Percentiles rank a stretch among this genome's conserved stretches.
Evolutionary conservation across 2,329 filamentous ascomycete species (phyloP).

Genomic region (Phoma sp.): DNA sequence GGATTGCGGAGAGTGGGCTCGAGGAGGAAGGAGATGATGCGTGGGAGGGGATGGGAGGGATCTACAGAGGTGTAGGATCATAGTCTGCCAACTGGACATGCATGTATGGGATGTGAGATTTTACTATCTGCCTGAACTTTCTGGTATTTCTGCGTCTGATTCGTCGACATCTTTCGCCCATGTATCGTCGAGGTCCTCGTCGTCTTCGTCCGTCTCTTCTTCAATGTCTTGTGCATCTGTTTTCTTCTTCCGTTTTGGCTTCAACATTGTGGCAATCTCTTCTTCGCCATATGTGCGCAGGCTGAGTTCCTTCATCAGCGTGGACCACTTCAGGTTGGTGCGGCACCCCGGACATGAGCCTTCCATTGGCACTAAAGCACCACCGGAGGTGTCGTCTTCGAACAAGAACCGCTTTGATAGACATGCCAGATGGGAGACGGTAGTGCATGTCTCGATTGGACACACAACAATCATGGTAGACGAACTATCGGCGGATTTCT

Average conservation of each 20-base stretch:
- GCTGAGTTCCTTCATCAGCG: constrained; percentile 83
- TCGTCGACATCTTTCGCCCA: constrained; percentile 45
- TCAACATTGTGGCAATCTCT: constrained; percentile 74
- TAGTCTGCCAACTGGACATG: too few relatives aligned
- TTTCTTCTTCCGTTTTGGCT: constrained; percentile 55
- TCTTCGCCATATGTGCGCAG: constrained; percentile 74
- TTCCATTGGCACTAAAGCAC: constrained; percentile 67
- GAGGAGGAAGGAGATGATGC: constrained; percentile 30
- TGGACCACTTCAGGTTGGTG: constrained; percentile 70
- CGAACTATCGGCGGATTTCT: constrained; percentile 43
- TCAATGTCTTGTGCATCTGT: constrained; percentile 28
- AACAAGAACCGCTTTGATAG: constrained; percentile 61
- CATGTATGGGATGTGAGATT: too few relatives aligned
- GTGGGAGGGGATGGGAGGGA: constrained; percentile 15
- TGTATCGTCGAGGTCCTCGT: constrained; percentile 43
- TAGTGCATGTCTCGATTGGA: constrained; percentile 56
- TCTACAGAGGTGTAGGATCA: constrained; percentile 12
- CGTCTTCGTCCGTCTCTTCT: constrained; percentile 22
- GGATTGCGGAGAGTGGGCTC: constrained; percentile 34
- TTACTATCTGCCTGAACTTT: too few relatives aligned
- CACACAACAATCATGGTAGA: constrained; percentile 61
- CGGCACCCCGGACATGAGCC: constrained; percentile 77
- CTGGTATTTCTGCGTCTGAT: constrained; percentile 28
- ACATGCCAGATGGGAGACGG: constrained; percentile 64
- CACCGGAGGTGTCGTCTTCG: constrained; percentile 42